phyloP scores from a whole-genome alignment of 176 grass and related monocot genomes.

The Ananas comosus region DNA sequence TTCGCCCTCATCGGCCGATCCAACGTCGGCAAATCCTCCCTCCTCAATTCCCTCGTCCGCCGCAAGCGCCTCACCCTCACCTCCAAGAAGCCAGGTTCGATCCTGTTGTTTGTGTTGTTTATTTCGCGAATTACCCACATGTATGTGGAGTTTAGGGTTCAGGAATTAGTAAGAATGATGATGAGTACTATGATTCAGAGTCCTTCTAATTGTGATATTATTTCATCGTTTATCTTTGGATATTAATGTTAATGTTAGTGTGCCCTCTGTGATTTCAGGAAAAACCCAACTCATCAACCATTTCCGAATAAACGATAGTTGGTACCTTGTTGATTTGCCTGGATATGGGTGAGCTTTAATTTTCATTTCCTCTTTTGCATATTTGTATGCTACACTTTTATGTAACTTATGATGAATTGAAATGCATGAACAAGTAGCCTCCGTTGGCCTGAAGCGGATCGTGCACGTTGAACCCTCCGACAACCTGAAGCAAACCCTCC shows the following conservation, averaged over 20 bases:
- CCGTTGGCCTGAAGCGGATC: too few relatives aligned
- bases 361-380: neutral
- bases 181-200: neutral
- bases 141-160: conserved; percentile 23
- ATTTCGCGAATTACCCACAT: too few relatives aligned
- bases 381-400: neutral
- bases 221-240: neutral
- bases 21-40: conserved; percentile 89
- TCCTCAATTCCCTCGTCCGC: conserved; percentile 81
- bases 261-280: conserved; percentile 39
- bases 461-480: too few relatives aligned
- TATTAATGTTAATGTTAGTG: neutral
- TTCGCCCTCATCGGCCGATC: conserved; percentile 82
- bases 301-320: conserved; percentile 92
- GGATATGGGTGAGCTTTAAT: conserved; percentile 62
- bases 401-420: neutral
- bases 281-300: conserved; percentile 98
- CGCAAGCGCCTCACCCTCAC: conserved; percentile 88
- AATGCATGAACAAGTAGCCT: too few relatives aligned
- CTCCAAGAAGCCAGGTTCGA: conserved; percentile 85
- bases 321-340: conserved; percentile 97
- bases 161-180: neutral
- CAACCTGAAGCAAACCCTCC: too few relatives aligned
- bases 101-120: neutral
- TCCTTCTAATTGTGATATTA: neutral